These are phyloP conservation scores for Aspergillus conjunctus DNA, from an alignment of 495 filamentous ascomycete genomes.

Conservation along the genomic window DNA sequence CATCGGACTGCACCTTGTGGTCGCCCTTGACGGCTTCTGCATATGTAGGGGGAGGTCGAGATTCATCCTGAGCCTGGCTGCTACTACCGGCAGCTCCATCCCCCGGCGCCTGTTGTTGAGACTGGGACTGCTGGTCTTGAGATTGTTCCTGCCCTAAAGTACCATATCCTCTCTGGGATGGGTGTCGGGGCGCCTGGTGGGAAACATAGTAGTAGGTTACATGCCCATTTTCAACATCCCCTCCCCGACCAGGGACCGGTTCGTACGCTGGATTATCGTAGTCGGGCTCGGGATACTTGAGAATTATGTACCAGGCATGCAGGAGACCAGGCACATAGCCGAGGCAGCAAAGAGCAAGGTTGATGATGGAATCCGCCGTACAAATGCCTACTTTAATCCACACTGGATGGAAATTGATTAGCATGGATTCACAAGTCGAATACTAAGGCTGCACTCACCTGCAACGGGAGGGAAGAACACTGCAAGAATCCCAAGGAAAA, in stretches of 20 bases:
- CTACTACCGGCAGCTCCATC: constrained; percentile 34
- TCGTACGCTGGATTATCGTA: constrained; percentile 63
- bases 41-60: constrained; percentile 71
- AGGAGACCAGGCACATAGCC: constrained; percentile 90
- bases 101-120: constrained; percentile 24
- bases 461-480: constrained; percentile 92
- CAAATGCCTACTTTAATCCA: constrained; percentile 97
- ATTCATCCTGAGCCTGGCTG: constrained; percentile 35
- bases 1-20: constrained; percentile 73
- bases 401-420: constrained; percentile 54
- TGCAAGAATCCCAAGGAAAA: constrained; percentile 85
- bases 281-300: constrained; percentile 75
- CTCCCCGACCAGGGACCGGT: constrained; percentile 49
- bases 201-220: constrained; percentile 74
- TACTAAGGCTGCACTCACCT: constrained; percentile 58
- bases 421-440: neutral
- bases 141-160: constrained; percentile 37
- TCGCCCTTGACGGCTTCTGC: constrained; percentile 85
- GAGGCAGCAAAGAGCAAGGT: constrained; percentile 86
- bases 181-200: constrained; percentile 44
- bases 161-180: constrained; percentile 45
- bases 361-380: constrained; percentile 90
- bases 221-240: constrained; percentile 50
- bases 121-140: constrained; percentile 28
- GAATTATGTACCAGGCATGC: constrained; percentile 98